Evolutionary conservation across 2,329 filamentous ascomycete genomes (phyloP).

Genomic region (Ceratocystis colombiana): DNA sequence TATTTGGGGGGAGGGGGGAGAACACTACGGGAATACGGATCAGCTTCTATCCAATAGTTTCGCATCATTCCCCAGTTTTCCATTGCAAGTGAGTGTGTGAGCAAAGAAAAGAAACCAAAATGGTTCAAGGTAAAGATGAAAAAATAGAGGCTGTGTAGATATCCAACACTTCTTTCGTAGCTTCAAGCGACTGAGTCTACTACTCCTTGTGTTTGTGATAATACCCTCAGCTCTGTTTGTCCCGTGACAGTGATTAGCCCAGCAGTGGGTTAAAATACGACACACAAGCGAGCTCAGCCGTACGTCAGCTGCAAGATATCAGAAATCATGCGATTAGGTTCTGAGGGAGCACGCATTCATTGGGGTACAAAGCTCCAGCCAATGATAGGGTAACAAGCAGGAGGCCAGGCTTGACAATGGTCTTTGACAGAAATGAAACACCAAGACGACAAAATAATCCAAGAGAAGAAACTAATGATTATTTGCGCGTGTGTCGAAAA

Average conservation of each 20-base stretch:
- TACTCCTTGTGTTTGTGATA: background rate
- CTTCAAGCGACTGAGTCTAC: background rate
- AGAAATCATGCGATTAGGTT: background rate
- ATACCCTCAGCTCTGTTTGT: background rate
- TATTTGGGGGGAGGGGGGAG: constrained; percentile 81
- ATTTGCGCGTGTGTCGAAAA: background rate
- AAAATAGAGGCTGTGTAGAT: background rate
- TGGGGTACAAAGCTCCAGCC: constrained; percentile 14
- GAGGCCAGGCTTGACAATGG: background rate
- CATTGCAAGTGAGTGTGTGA: constrained; percentile 10
- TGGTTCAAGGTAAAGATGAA: background rate
- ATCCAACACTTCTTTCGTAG: background rate
- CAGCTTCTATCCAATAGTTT: constrained; percentile 24
- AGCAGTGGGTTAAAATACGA: background rate
- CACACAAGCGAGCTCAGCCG: background rate
- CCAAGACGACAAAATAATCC: background rate
- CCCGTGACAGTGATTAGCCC: background rate
- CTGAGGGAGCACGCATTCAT: constrained; percentile 10
- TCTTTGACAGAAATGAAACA: background rate
- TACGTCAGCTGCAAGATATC: constrained; percentile 7
- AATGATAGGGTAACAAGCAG: constrained; percentile 3
- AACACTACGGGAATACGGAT: constrained; percentile 45
- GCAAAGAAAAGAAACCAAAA: background rate
- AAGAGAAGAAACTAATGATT: background rate
- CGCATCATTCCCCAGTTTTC: constrained; percentile 23